Percentiles rank a stretch among this genome's conserved stretches.
These are phyloP conservation scores for Tricholomella constricta DNA, from an alignment of 768 basidiomycete species.

Conservation along the genomic window DNA sequence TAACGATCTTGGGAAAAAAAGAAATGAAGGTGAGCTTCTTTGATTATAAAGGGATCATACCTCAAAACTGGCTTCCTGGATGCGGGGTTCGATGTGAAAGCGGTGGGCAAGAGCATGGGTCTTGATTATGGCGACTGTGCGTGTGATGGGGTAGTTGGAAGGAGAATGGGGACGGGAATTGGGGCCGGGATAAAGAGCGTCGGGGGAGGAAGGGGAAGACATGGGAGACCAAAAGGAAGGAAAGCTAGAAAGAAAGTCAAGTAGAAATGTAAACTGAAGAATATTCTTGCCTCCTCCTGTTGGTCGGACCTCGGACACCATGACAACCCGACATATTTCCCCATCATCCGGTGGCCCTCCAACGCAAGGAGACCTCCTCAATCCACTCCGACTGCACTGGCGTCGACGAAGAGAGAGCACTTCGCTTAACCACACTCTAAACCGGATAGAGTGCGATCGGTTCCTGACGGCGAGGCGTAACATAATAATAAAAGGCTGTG, in stretches of 20 bases:
- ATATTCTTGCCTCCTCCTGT: conserved; percentile 6
- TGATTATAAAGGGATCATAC: conserved; percentile 39
- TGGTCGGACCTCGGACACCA: conserved; percentile 21
- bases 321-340: conserved; percentile 15
- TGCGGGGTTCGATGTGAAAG: conserved; percentile 79
- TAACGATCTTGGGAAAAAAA: conserved; percentile 60
- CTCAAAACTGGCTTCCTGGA: conserved; percentile 83
- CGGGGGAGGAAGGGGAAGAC: conserved; percentile 18
- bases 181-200: too few relatives aligned
- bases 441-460: conserved; percentile 9
- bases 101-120: conserved; percentile 70
- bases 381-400: too few relatives aligned
- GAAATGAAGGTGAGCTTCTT: conserved; percentile 18
- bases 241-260: conserved; percentile 2
- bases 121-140: conserved; percentile 87
- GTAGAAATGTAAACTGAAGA: neutral
- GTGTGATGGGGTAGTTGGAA: conserved; percentile 33
- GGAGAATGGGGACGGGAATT: conserved; percentile 20
- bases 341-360: neutral
- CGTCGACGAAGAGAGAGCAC: too few relatives aligned
- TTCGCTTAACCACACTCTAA: conserved; percentile 9
- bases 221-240: conserved; percentile 8
- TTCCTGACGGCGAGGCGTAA: conserved; percentile 6
- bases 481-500: conserved; percentile 9
- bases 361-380: neutral